A percentile compares a stretch with the other conserved stretches of the same genome.
phyloP scores from a whole-genome alignment of 1,284 basidiomycete genomes.

The Entoloma clypeatum region DNA sequence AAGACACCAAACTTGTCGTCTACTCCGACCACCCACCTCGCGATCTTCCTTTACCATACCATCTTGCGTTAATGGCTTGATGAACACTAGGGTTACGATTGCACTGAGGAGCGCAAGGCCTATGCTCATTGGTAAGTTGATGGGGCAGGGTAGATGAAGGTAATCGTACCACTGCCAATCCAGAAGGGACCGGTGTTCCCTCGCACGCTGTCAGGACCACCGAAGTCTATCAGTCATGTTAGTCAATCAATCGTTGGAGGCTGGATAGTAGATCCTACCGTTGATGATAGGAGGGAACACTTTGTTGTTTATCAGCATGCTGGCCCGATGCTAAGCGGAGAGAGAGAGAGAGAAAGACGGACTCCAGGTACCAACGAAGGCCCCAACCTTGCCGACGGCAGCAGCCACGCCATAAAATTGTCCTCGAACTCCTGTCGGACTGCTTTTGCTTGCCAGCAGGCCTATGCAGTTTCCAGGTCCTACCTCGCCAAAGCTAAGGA shows the following conservation, averaged over 20 bases:
- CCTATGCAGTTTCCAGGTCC: conserved; percentile 81
- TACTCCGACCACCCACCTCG: conserved; percentile 36
- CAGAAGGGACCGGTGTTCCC: conserved; percentile 82
- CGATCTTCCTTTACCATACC: conserved; percentile 78
- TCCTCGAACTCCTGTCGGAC: conserved; percentile 82
- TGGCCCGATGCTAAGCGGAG: background rate
- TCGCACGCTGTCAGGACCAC: conserved; percentile 41
- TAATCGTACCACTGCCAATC: conserved; percentile 59
- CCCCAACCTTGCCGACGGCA: conserved; percentile 87
- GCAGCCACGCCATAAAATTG: conserved; percentile 86
- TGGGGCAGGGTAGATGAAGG: background rate
- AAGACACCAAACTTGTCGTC: background rate
- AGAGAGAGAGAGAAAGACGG: conserved; percentile 22
- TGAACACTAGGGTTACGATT: conserved; percentile 67
- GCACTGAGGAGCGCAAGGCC: conserved; percentile 79
- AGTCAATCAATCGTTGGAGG: conserved; percentile 8
- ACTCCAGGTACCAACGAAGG: conserved; percentile 81
- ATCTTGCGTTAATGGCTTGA: conserved; percentile 73
- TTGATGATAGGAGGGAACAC: conserved; percentile 70
- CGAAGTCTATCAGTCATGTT: conserved; percentile 46
- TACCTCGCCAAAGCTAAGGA: conserved; percentile 82
- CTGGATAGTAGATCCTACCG: conserved; percentile 32
- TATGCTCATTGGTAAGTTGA: conserved; percentile 13
- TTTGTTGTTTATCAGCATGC: conserved; percentile 25
- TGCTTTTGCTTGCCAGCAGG: conserved; percentile 77